These are phyloP conservation scores for Camptophora hylomeconis DNA, from an alignment of 2,329 filamentous ascomycete genomes.

Conservation along the genomic window DNA sequence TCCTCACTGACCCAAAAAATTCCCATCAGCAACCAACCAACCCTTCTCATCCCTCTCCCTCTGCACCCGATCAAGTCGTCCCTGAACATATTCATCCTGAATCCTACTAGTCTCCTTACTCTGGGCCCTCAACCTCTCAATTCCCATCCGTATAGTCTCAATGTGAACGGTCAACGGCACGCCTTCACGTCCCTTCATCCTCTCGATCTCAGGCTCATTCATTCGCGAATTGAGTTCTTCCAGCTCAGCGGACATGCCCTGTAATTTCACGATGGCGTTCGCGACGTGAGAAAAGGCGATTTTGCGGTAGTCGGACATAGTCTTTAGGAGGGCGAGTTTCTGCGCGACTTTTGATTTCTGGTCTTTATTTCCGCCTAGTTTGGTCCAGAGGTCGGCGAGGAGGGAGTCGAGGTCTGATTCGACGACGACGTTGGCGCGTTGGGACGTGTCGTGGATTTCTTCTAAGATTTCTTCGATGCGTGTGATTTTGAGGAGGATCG, in stretches of 20 bases:
- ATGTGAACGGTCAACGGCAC: slow-evolving; percentile 63
- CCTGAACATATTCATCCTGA: no score
- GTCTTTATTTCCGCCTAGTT: slow-evolving; percentile 55
- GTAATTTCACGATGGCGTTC: slow-evolving; percentile 56
- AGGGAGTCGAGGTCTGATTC: slow-evolving; percentile 50
- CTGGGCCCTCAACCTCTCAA: slow-evolving; percentile 61
- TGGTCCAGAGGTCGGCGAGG: slow-evolving; percentile 58
- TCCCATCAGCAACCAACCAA: background rate
- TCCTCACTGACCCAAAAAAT: no score
- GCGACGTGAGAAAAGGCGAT: slow-evolving; percentile 56
- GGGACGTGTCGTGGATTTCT: slow-evolving; percentile 56
- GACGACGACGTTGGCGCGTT: slow-evolving; percentile 48
- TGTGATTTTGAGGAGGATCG: slow-evolving; percentile 51
- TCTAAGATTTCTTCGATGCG: slow-evolving; percentile 57
- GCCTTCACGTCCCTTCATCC: slow-evolving; percentile 29
- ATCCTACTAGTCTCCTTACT: no score
- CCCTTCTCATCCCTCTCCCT: background rate
- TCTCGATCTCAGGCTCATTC: slow-evolving; percentile 49
- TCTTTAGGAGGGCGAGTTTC: slow-evolving; percentile 50
- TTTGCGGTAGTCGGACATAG: slow-evolving; percentile 54
- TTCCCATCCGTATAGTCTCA: slow-evolving; percentile 57
- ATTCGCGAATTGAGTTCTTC: slow-evolving; percentile 61
- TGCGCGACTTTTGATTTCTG: slow-evolving; percentile 48
- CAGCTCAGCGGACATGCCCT: slow-evolving; percentile 58
- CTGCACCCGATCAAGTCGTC: background rate